Percentiles rank a stretch among this genome's conserved stretches.
These are phyloP conservation scores for Oleoguttula mirabilis DNA, from an alignment of 495 filamentous ascomycete species.

Conservation along the genomic window DNA sequence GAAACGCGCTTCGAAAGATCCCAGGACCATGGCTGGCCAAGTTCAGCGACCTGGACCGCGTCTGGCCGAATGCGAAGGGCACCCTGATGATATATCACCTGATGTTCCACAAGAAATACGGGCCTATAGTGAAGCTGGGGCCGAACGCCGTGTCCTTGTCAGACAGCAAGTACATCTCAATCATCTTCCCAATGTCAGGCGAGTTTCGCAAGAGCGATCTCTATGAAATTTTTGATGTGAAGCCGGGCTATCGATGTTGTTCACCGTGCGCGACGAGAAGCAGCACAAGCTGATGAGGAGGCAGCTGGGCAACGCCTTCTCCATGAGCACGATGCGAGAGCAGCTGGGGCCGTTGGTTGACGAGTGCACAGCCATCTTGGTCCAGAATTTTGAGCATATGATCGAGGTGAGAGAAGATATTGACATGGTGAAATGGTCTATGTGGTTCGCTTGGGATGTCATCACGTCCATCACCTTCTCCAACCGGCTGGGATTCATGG, in stretches of 20 bases:
- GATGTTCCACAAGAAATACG: conserved; percentile 39
- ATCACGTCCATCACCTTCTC: conserved; percentile 33
- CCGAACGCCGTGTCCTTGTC: conserved; percentile 43
- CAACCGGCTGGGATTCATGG: conserved; percentile 30
- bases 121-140: conserved; percentile 43
- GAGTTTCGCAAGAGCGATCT: conserved; percentile 25
- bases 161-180: conserved; percentile 2
- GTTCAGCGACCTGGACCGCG: conserved; percentile 28
- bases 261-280: conserved; percentile 29
- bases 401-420: conserved; percentile 19
- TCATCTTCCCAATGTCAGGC: neutral
- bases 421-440: conserved; percentile 34
- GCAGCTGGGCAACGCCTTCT: conserved; percentile 32
- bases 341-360: conserved; percentile 30
- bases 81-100: conserved; percentile 22
- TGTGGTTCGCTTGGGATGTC: conserved; percentile 36
- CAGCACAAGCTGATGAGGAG: conserved; percentile 31
- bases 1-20: conserved; percentile 26
- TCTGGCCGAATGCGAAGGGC: conserved; percentile 20
- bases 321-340: conserved; percentile 30
- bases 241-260: conserved; percentile 2
- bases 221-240: conserved; percentile 29
- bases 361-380: conserved; percentile 23
- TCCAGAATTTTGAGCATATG: conserved; percentile 29
- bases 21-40: conserved; percentile 35